Evolutionary conservation across 2,329 filamentous ascomycete species (phyloP), one percentile per base, ranked within the genome.

Genomic region (Bipolaris oryzae): DNA sequence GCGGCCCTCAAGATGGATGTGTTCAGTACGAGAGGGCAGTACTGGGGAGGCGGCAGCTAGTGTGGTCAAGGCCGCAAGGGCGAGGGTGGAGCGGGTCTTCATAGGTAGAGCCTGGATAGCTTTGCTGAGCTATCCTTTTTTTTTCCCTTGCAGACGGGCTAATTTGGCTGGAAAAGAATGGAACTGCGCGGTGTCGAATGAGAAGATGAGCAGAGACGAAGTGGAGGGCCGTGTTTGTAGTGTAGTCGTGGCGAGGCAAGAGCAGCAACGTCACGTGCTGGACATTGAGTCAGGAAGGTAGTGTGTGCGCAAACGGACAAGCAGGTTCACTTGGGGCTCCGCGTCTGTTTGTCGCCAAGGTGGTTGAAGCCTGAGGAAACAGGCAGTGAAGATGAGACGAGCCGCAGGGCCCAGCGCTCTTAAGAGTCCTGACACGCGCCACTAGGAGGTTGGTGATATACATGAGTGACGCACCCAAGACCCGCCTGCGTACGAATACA

Each of bases 41-140:
- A 72, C 56, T 5, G 72, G 72, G 15, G 70, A 72, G 39, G 72
- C 63, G 44, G 50, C 53, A 46, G 58, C 62, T 31, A 72, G 53
- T 15, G 64, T 58, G 43, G 53, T 50, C 33, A 74, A 55, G 51
- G 65, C 67, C 21, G 58, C 43, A 38, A 73, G 59, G 59, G 66
- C 62, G 48, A 69, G 57, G 13, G 69, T 18, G 28, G 60, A 34
- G 34, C 58, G 57, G 10, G 53, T 52, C 54, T 63, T 63, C 73
- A 75, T 75, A 49, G 35, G 34, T 41, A 33, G 16, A 23, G 44
- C 33, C 2, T 45, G 13, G 44, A 43, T 34, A 41, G 34, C 28
- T 5, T 28, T 11, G 50, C 20, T 28, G 35, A 23, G 28, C 21
- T 52, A 25, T 23, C 37, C 38, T 41, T 21, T 41, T 15, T 35